These are phyloP conservation scores for Podila epicladia DNA, from an alignment of 192 early-diverging fungal genomes.

Conservation along the genomic window DNA sequence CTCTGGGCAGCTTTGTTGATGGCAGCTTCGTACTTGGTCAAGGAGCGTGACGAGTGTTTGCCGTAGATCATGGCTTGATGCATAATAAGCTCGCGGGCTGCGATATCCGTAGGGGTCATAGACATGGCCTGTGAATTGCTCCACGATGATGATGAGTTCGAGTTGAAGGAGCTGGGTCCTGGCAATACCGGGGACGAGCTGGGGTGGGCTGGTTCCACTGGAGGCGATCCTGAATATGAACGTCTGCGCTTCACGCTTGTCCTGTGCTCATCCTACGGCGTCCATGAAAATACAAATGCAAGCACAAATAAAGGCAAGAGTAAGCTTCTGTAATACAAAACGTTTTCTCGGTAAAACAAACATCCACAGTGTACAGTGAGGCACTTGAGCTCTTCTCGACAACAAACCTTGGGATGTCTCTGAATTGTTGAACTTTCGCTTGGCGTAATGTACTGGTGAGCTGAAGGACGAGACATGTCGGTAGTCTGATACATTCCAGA, in stretches of 20 bases:
- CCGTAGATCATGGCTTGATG: constrained; percentile 65
- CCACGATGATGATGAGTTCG: constrained; percentile 41
- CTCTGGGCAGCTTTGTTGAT: constrained; percentile 61
- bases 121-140: constrained; percentile 12
- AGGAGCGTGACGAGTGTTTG: constrained; percentile 56
- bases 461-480: neutral
- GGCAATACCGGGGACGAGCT: constrained; percentile 19
- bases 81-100: constrained; percentile 56
- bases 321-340: no score
- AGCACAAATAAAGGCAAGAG: no score
- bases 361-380: no score
- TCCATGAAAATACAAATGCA: neutral
- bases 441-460: neutral
- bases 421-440: no score
- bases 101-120: constrained; percentile 12
- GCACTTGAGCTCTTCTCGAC: no score
- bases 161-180: constrained; percentile 37
- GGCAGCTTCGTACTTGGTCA: constrained; percentile 63
- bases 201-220: neutral
- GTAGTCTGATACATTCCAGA: constrained; percentile 5
- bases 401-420: no score
- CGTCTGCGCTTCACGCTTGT: constrained; percentile 23
- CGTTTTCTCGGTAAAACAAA: no score
- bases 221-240: constrained; percentile 27
- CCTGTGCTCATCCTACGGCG: constrained; percentile 6